Evolutionary conservation across 345 rosid genomes (phyloP), one percentile per base, ranked within the genome.

Genomic region (Limnanthes douglasii): DNA sequence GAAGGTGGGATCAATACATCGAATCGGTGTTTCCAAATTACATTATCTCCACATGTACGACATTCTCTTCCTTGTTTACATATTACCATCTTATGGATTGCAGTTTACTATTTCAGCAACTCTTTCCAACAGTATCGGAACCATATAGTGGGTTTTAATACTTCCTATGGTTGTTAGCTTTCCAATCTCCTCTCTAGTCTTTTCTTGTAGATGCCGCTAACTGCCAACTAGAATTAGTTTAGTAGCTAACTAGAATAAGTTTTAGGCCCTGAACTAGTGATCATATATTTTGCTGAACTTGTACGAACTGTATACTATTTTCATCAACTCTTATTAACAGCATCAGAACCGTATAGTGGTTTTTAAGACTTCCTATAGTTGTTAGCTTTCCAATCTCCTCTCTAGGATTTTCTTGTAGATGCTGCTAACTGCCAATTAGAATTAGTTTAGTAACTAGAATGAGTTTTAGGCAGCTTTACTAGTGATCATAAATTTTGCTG

Each of bases 1-100:
- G 98, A 90, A 65, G 80, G 98, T 61, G 96, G 96, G 36, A 57
- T 90, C 26, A 70, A 68, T 46, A 90, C 96, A 60, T 90, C 98
- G 1, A 70, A 69, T 12, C 69, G 73, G 18, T 90, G 94, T 65
- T 90, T 74, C 61, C 92, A 75, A 50, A 69, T 90, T 23, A 74
- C 69, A 8, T 49, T 90, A 20, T 45, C 68, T 50, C 94, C 82
- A 4, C 98, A 84, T 86, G 98, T 80, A 47, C n/a, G 3, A 34
- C 32, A 5, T 9, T 39, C 14, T 33, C 6, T 42, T 21, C 8
- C 19, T 23, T 18, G 12, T 39, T 15, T 35, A 9, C 33, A 8
- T 12, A 3, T 34, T 48, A 10, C 23, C 39, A n/a, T 18, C 23
- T 39, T 21, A 48, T 16, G 14, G 10, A 23, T 31, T 25, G 34